phyloP scores from a whole-genome alignment of 352 stramenopile species.

The Pilasporangium apinafurcum region DNA sequence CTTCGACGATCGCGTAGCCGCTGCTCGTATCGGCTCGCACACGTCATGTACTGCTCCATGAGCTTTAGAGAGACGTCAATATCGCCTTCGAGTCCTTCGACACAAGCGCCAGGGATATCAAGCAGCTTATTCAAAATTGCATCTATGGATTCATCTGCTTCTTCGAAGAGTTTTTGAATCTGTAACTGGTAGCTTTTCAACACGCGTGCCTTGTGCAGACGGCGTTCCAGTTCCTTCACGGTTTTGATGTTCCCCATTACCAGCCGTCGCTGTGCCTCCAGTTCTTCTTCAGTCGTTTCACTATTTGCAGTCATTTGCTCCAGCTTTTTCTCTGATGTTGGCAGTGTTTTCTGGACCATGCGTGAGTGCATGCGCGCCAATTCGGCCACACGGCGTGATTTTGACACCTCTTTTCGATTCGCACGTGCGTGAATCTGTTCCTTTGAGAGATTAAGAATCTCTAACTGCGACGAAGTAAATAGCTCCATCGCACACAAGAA shows the following conservation, averaged over 20 bases:
- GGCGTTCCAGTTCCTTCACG: conserved; percentile 29
- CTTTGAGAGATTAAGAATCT: conserved; percentile 40
- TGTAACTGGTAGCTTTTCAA: conserved; percentile 40
- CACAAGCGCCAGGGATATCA: conserved; percentile 7
- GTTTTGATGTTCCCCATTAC: conserved; percentile 15
- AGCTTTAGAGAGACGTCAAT: conserved; percentile 50
- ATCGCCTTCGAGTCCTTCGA: conserved; percentile 29
- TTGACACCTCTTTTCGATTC: conserved; percentile 26
- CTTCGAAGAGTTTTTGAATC: conserved; percentile 38
- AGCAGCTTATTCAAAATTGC: conserved; percentile 40
- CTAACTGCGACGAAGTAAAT: conserved; percentile 44
- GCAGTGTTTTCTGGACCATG: conserved; percentile 5
- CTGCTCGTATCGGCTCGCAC: conserved; percentile 44
- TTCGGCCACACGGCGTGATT: conserved; percentile 34
- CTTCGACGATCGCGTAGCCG: conserved; percentile 44
- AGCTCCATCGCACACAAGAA: conserved; percentile 48
- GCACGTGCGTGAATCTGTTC: conserved; percentile 28
- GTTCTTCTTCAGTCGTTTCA: conserved; percentile 9
- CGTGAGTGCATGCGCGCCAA: conserved; percentile 29
- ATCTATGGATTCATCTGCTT: conserved; percentile 32
- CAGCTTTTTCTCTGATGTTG: conserved; percentile 1
- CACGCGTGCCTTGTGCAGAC: conserved; percentile 28
- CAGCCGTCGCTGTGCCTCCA: conserved; percentile 12
- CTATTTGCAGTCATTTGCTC: conserved; percentile 5
- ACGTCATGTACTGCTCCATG: conserved; percentile 78